Evolutionary conservation across 2,329 filamentous ascomycete species (phyloP), one percentile per base, ranked within the genome.

Genomic region (Ophiostoma sp.): DNA sequence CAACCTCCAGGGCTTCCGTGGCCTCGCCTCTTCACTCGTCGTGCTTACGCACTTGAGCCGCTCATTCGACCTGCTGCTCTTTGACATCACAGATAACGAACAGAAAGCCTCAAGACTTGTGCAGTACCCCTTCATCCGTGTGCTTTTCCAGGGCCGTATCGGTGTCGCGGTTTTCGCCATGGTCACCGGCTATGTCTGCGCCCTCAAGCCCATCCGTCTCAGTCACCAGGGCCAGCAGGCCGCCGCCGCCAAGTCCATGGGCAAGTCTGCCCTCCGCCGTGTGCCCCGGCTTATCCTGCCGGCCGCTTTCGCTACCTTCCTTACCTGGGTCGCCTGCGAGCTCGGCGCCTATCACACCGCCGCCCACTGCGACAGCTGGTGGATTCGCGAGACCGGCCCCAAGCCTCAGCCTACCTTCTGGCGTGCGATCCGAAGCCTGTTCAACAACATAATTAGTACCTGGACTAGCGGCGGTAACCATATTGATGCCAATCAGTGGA

Each of bases 141-240:
- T 91, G 66, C 82, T 87, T 52, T 83, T 87, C 69, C 88, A 89
- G 77, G 89, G 90, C 28, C 86, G 90, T 19, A 87, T 89, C 63
- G 90, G 90, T 80, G 90, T 92, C 2, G 87, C 89, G 17, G 88
- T 91, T 75, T 91, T 92, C 80, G 87, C 90, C 77, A 84, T 92
- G 64, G 88, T 91, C 52, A 89, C 89, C 28, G 89, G 89, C 73
- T 91, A 90, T 77, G 89, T 90, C 70, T 90, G 89, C 80, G 86
- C 87, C 3, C 83, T 90, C 70, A 90, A 90, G 77, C 87, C 89
- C 19, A 85, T 91, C 74, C 84, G 85, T 71, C 85, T 87, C 70
- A 86, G 83, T 77, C 85, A 87, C 71, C 82, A 86, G 42, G 88
- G 87, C 70, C 84, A 87, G 76, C 84, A 85, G 72, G 84, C 87